Evolutionary conservation across 1,284 basidiomycete species (phyloP), one percentile per base, ranked within the genome.

Genomic region (Pseudozyma pruni): DNA sequence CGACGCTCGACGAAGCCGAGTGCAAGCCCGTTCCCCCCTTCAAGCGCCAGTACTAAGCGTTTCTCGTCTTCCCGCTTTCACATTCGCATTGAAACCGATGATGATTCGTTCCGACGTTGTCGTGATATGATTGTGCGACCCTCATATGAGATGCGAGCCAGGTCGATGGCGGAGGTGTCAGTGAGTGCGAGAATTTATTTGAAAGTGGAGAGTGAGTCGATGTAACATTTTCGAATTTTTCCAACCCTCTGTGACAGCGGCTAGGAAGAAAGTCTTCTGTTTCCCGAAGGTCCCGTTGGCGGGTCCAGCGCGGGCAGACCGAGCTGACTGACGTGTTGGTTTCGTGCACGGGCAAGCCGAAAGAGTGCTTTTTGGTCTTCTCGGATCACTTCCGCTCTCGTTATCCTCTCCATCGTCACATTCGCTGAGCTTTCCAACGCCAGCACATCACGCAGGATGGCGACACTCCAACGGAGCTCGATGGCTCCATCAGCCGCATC

Each of bases 1-100:
- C 84, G 45, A 98, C 96, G 29, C 88, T 98, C 32, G 94, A 99
- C 82, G 92, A 95, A 86, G 90, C 88, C 80, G 95, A 98, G 86
- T 97, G 94, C 89, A 95, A 86, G 82, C 71, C 83, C 19, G 75
- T 82, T 17, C 78, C 76, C 3, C 79, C 80, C 2, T 79, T 79
- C 70, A 78, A 78, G 71, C 75, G 76, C 8, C 68, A 66, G 54
- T 76, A 76, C 75, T 77, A 64, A 61, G 38, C 34, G 29, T 20
- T 1, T 31, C 10, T 17, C 27, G 11, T 16, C 10, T 14, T 2
- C 16, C 10, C 16, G 34, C 23, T 4, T 9, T n/a, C 17, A 9
- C 8, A 41, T 7, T 7, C 22, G 11, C 31, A 13, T 19, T 16
- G 31, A 42, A 50, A 34, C 33, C 48, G 22, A 33, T 34, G 14